These are phyloP conservation scores for Fusarium sp. DNA, from an alignment of 2,329 filamentous ascomycete genomes.

Conservation along the genomic window DNA sequence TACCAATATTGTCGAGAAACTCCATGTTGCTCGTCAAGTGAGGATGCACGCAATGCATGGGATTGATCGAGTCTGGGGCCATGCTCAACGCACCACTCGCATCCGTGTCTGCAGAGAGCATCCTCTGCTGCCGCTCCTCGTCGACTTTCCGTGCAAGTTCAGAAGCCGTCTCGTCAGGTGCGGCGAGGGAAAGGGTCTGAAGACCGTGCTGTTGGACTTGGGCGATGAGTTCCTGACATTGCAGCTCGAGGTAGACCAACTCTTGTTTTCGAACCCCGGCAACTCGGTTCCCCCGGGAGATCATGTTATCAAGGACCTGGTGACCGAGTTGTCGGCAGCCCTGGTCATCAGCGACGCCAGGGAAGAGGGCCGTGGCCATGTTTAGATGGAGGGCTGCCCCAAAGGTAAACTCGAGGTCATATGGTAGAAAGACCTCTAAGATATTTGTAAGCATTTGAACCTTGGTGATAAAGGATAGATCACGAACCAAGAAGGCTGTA, in stretches of 20 bases:
- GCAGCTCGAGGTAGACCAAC: slow-evolving; percentile 41
- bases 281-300: slow-evolving; percentile 46
- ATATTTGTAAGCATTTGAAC: background rate
- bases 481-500: slow-evolving; percentile 48
- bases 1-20: slow-evolving; percentile 50
- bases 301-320: slow-evolving; percentile 48
- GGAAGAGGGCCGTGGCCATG: slow-evolving; percentile 51
- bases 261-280: slow-evolving; percentile 48
- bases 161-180: slow-evolving; percentile 15
- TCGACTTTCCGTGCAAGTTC: slow-evolving; percentile 1
- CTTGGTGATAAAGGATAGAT: background rate
- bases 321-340: slow-evolving; percentile 34
- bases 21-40: slow-evolving; percentile 40
- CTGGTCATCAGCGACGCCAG: slow-evolving; percentile 42
- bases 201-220: slow-evolving; percentile 42
- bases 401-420: slow-evolving; percentile 51
- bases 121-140: slow-evolving; percentile 13
- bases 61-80: background rate
- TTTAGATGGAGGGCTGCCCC: slow-evolving; percentile 48
- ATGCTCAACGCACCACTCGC: background rate
- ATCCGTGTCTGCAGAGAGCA: background rate
- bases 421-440: slow-evolving; percentile 50
- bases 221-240: slow-evolving; percentile 43
- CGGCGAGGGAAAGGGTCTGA: slow-evolving; percentile 36
- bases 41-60: slow-evolving; percentile 11